A percentile compares a stretch with the other conserved stretches of the same genome.
Evolutionary conservation across 208 protist genomes (phyloP).

Genomic region (Naegleria gruberi): DNA sequence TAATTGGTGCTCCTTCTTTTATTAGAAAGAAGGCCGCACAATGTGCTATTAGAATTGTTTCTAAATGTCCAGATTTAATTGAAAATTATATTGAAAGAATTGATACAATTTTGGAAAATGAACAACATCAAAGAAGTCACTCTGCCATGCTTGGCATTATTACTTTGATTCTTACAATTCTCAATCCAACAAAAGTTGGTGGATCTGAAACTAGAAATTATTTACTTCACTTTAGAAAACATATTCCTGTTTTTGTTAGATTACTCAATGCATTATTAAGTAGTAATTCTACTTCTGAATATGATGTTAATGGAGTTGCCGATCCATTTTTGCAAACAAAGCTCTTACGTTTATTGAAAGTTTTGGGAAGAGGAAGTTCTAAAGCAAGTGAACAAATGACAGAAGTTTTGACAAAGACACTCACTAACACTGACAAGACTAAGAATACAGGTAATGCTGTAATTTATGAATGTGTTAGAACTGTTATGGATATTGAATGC

Average conservation of each 20-base stretch:
- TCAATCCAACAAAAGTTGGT: constrained; percentile 39
- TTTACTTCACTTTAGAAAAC: constrained; percentile 50
- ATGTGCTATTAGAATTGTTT: constrained; percentile 68
- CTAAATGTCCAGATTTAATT: constrained; percentile 64
- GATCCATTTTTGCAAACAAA: constrained; percentile 98
- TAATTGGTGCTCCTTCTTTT: constrained; percentile 68
- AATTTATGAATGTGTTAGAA: constrained; percentile 94
- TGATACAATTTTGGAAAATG: background rate
- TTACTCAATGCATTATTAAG: constrained; percentile 88
- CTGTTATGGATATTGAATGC: constrained; percentile 92
- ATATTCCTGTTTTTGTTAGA: constrained; percentile 77
- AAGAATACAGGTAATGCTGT: constrained; percentile 94
- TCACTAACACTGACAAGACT: constrained; percentile 91
- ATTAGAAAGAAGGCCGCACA: constrained; percentile 88
- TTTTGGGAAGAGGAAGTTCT: constrained; percentile 82
- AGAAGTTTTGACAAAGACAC: constrained; percentile 93
- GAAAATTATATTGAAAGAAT: constrained; percentile 25
- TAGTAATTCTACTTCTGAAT: constrained; percentile 78
- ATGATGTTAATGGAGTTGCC: constrained; percentile 86
- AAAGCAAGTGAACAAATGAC: constrained; percentile 87
- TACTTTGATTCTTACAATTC: constrained; percentile 59
- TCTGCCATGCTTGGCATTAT: constrained; percentile 57
- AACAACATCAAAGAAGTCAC: constrained; percentile 27
- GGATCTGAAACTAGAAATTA: background rate
- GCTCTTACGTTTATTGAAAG: constrained; percentile 82